phyloP scores from a whole-genome alignment of 441 rosid genomes.

The Geranium incanum region DNA sequence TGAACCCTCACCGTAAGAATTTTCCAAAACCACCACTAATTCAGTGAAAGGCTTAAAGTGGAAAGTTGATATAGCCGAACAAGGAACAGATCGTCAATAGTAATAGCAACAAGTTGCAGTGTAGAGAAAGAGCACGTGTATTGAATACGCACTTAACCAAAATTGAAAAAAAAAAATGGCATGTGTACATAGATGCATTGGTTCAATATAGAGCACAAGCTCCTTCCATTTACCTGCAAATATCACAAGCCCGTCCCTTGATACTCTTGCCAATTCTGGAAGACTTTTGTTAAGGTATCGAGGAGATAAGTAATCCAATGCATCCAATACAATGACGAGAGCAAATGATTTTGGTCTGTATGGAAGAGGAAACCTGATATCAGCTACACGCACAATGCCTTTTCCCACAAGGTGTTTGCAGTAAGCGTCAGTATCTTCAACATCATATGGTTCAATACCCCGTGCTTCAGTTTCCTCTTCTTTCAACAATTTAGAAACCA shows the following conservation, averaged over 20 bases:
- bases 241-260: conserved; percentile 30
- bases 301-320: conserved; percentile 36
- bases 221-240: conserved; percentile 27
- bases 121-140: neutral
- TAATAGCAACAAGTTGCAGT: too few species aligned
- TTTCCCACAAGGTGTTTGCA: conserved; percentile 36
- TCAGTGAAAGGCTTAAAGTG: neutral
- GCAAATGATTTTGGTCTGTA: conserved; percentile 38
- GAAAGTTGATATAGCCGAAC: neutral
- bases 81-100: neutral
- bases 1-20: too few species aligned
- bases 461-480: conserved; percentile 41
- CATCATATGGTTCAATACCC: conserved; percentile 42
- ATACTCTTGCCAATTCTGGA: conserved; percentile 35
- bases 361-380: conserved; percentile 42
- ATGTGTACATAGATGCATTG: neutral
- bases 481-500: conserved; percentile 29
- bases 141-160: neutral
- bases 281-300: conserved; percentile 41
- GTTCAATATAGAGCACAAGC: neutral
- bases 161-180: neutral
- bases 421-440: conserved; percentile 33
- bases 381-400: conserved; percentile 35
- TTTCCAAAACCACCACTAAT: neutral
- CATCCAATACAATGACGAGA: conserved; percentile 36